A percentile compares a stretch with the other conserved stretches of the same genome.
These are phyloP conservation scores for Ajuga chamaepitys DNA, from an alignment of 257 asterid genomes.

Conservation along the genomic window DNA sequence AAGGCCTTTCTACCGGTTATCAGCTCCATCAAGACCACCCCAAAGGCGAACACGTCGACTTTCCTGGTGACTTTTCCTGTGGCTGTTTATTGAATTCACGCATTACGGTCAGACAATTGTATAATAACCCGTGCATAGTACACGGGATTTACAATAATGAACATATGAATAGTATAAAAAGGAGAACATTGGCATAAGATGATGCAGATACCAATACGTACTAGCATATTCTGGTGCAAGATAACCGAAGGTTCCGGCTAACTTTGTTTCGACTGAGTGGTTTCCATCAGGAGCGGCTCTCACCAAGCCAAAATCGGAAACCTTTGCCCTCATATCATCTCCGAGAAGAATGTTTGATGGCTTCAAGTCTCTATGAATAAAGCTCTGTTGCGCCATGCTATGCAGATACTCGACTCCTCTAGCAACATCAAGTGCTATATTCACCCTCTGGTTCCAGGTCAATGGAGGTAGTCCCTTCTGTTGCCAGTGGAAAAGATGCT, in stretches of 20 bases:
- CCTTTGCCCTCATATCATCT: constrained; percentile 86
- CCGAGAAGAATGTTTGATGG: constrained; percentile 83
- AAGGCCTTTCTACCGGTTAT: constrained; percentile 66
- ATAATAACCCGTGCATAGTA: too few species aligned
- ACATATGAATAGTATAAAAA: neutral
- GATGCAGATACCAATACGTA: constrained; percentile 18
- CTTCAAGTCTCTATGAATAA: constrained; percentile 87
- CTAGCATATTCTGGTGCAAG: constrained; percentile 97
- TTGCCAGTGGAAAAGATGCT: constrained; percentile 45
- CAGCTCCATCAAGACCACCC: constrained; percentile 85
- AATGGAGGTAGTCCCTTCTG: constrained; percentile 32
- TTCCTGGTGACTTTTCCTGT: constrained; percentile 85
- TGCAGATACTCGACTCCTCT: constrained; percentile 91
- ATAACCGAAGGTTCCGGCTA: constrained; percentile 96
- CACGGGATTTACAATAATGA: too few species aligned
- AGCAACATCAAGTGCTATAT: constrained; percentile 79
- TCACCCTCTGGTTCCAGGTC: constrained; percentile 65
- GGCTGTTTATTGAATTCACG: constrained; percentile 34
- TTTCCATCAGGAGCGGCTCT: constrained; percentile 59
- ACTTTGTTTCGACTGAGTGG: constrained; percentile 52
- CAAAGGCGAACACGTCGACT: constrained; percentile 78
- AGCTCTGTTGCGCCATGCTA: constrained; percentile 68
- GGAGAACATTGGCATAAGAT: neutral
- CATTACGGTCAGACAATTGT: neutral
- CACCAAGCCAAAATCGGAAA: constrained; percentile 91